phyloP scores from a whole-genome alignment of 495 filamentous ascomycete genomes.

The Articulospora tetracladia region DNA sequence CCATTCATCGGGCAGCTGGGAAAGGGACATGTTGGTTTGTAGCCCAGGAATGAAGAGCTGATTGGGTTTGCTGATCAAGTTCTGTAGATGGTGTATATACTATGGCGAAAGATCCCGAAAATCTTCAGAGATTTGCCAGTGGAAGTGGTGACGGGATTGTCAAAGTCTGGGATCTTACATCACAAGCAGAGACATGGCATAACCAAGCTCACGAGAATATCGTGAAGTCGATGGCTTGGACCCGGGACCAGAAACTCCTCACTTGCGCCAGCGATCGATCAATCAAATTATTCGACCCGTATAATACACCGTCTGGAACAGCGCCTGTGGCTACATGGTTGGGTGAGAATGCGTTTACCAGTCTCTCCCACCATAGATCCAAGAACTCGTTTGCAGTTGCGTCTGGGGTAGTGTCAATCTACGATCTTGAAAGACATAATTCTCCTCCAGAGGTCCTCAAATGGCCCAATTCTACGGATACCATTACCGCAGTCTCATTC shows the following conservation, averaged over 20 bases:
- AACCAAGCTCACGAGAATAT: conserved; percentile 70
- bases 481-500: conserved; percentile 86
- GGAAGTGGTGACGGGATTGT: conserved; percentile 83
- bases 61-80: neutral
- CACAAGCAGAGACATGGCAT: conserved; percentile 74
- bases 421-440: conserved; percentile 74
- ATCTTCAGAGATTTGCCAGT: conserved; percentile 67
- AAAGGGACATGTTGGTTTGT: conserved; percentile 70
- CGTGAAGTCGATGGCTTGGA: conserved; percentile 89
- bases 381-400: conserved; percentile 73
- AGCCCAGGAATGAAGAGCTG: neutral
- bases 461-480: conserved; percentile 86
- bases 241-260: conserved; percentile 76
- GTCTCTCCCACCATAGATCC: conserved; percentile 73
- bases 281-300: conserved; percentile 90
- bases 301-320: conserved; percentile 58
- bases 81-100: conserved; percentile 69
- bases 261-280: conserved; percentile 84
- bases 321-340: conserved; percentile 77
- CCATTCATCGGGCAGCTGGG: conserved; percentile 89
- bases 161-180: conserved; percentile 90
- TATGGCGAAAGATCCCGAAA: conserved; percentile 66
- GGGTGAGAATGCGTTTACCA: conserved; percentile 77
- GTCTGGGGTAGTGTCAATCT: conserved; percentile 78
- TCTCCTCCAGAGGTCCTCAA: conserved; percentile 74